A percentile compares a stretch with the other conserved stretches of the same genome.
Conservation (phyloP, 768 basidiomycete genomes). For the Phaffia australis region DNA sequence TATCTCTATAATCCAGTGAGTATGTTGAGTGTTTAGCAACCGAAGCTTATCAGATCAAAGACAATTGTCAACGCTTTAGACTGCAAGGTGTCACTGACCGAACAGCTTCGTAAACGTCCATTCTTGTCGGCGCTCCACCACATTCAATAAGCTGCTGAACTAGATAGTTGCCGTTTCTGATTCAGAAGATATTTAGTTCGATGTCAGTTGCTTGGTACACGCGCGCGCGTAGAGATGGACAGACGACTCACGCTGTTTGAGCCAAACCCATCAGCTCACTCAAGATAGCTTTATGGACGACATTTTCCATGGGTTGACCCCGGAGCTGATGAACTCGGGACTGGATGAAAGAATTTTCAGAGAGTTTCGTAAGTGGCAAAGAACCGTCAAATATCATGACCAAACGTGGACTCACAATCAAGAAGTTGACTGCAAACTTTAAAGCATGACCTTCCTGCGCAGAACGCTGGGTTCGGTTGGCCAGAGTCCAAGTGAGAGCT, state of each 20-base stretch:
- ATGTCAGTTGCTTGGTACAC: neutral
- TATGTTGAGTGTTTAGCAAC: neutral
- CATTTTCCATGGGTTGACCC: slow-evolving; percentile 20
- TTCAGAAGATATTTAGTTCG: slow-evolving; percentile 28
- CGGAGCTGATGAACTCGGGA: slow-evolving; percentile 24
- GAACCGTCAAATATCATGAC: neutral
- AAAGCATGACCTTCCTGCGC: slow-evolving; percentile 25
- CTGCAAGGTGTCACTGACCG: too few relatives aligned
- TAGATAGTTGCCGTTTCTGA: slow-evolving; percentile 36
- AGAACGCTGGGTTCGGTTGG: slow-evolving; percentile 20
- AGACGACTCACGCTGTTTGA: slow-evolving; percentile 22
- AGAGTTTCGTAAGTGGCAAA: neutral
- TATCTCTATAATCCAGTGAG: slow-evolving; percentile 25
- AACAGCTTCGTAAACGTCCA: slow-evolving; percentile 32
- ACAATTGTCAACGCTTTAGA: neutral
- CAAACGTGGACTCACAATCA: slow-evolving; percentile 16
- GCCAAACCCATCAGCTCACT: slow-evolving; percentile 20
- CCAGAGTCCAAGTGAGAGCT: slow-evolving; percentile 25
- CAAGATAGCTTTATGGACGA: slow-evolving; percentile 24
- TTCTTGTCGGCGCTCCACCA: slow-evolving; percentile 28
- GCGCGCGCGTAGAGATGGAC: neutral
- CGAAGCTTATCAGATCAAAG: too few relatives aligned
- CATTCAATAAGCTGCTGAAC: slow-evolving; percentile 35
- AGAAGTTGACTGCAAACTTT: slow-evolving; percentile 26
- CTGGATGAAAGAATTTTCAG: neutral